Base-by-base conservation (phyloP, 768 basidiomycete genomes). In the Exsudoporus frostii region DNA sequence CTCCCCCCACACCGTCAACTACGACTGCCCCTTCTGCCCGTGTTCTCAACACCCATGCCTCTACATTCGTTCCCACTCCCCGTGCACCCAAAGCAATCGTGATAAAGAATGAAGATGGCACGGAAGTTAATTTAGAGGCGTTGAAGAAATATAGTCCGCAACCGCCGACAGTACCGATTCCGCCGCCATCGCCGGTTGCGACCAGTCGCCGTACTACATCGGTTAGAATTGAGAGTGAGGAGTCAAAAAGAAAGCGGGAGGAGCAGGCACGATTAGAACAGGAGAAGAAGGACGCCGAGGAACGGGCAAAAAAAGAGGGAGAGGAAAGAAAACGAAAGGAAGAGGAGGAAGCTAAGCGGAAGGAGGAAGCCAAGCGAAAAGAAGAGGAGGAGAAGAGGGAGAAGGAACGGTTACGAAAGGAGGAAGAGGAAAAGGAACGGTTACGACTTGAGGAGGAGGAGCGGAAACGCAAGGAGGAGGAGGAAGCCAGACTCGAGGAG, bases 1-100 rank as follows among this genome's bases (percentile, higher is more conserved):
- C 86, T 5, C 84, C 88, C 22, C 79, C 86, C 3, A 88, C 89
- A 6, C 88, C 85, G 2, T 79, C 83, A 1, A 73, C 83, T 2
- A 65, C 77, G 8, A 70, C 73, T 22, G 70, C 67, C 45, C 74
- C 77, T 20, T 60, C 72, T 19, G 57, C 55, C 27, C 76, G 68
- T 57, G 48, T 79, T 13, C 75, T 90, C 45, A 89, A 84, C 62
- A 79, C 81, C 4, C 77, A 76, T 61, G 88, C 89, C 4, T 77
- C 70, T 51, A 64, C 85, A 3, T 92, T 91, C 65, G 82, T 90
- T 17, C 89, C 90, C 7, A 68, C 59, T 29, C 60, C 70, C 11
- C 72, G 76, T 11, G 53, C 69, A 14, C 67, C 74, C 36, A 59
- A 67, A 50, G 79, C 76, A 62, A 73, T 82, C 37, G 79, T 81